These are phyloP conservation scores for Tephrocybe sp. DNA, from an alignment of 768 basidiomycete species.

Conservation along the genomic window DNA sequence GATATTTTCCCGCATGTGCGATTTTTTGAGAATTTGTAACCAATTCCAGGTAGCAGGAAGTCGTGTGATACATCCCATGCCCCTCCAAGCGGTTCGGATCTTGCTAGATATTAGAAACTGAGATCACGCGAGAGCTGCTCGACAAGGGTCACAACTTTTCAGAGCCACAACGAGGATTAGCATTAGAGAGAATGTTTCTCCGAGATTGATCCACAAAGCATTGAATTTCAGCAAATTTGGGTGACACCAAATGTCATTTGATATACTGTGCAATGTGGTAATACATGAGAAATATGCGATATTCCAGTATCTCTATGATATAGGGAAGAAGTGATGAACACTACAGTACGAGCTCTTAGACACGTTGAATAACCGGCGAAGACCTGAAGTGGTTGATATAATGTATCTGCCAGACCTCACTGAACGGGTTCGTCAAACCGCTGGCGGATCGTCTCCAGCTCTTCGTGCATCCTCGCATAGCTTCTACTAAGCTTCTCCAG, in stretches of 20 bases:
- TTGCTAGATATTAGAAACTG: too few species aligned
- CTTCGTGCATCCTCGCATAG: conserved; percentile 48
- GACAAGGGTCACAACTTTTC: too few species aligned
- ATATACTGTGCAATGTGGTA: neutral
- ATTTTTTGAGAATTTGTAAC: neutral
- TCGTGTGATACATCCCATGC: neutral
- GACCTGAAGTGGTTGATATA: too few species aligned
- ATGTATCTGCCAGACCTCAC: conserved; percentile 8
- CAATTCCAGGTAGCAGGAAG: neutral
- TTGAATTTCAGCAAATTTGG: too few species aligned
- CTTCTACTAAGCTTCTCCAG: conserved; percentile 42
- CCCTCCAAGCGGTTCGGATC: too few species aligned
- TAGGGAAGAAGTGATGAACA: neutral
- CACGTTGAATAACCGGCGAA: too few species aligned
- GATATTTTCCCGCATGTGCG: neutral
- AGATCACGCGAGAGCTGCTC: too few species aligned
- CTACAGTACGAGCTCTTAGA: too few species aligned
- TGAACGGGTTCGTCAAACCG: conserved; percentile 27
- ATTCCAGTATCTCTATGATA: neutral
- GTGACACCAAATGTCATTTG: neutral
- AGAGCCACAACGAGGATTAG: too few species aligned
- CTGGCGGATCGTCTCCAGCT: conserved; percentile 50
- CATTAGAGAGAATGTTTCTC: too few species aligned
- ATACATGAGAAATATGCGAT: neutral
- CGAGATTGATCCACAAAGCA: too few species aligned